These are phyloP conservation scores for Helianthus tuberosus DNA, from an alignment of 129 eudicot genomes.

Conservation along the genomic window DNA sequence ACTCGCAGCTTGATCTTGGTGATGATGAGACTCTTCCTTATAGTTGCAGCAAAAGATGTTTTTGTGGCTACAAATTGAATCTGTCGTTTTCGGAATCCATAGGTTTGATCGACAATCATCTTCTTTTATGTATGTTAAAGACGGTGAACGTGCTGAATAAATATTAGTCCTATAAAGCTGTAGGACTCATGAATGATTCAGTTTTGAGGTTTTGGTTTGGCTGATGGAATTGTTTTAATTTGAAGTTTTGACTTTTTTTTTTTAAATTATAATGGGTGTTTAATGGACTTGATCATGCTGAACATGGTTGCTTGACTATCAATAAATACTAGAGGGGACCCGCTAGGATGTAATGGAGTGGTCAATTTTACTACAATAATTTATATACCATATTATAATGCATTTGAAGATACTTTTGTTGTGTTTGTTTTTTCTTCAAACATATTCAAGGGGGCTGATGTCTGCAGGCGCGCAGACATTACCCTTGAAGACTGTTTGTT, in stretches of 20 bases:
- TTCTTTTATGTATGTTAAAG: background rate
- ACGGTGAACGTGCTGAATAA: slow-evolving; percentile 21
- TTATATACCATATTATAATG: too few species aligned
- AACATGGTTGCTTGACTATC: background rate
- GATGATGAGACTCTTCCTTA: slow-evolving; percentile 49
- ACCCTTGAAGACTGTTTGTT: too few species aligned
- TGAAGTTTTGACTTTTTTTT: background rate
- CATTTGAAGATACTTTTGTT: too few species aligned
- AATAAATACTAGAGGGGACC: too few species aligned
- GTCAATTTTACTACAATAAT: too few species aligned
- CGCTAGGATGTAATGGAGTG: too few species aligned
- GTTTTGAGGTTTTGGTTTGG: slow-evolving; percentile 26
- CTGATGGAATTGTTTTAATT: slow-evolving; percentile 27
- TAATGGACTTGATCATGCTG: background rate
- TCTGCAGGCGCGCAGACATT: too few species aligned
- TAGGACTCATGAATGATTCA: slow-evolving; percentile 28
- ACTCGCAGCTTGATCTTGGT: slow-evolving; percentile 53
- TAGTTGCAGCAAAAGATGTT: slow-evolving; percentile 54
- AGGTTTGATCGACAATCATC: background rate
- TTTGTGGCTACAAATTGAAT: slow-evolving; percentile 45
- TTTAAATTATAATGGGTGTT: too few species aligned
- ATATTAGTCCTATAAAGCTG: slow-evolving; percentile 28
- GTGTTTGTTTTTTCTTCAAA: too few species aligned
- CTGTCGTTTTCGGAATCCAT: background rate
- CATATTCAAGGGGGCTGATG: too few species aligned